Evolutionary conservation across 257 asterid species (phyloP).

Genomic region (Solanum chilense): DNA sequence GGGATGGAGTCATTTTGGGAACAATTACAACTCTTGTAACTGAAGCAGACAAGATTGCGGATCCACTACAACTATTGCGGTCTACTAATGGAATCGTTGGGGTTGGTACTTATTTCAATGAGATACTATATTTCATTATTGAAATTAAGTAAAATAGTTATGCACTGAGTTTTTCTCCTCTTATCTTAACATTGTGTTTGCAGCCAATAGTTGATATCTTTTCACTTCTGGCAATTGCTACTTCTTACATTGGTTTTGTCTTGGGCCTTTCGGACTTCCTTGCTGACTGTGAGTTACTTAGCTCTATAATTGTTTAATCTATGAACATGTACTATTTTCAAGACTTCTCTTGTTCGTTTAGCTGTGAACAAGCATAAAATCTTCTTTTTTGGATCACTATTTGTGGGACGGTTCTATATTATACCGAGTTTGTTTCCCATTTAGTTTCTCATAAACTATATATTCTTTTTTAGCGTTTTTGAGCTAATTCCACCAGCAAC

Average conservation of each 20-base stretch:
- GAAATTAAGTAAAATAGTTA: neutral
- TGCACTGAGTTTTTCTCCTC: neutral
- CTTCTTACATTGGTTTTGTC: constrained; percentile 77
- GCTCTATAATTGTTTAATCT: neutral
- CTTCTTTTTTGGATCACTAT: neutral
- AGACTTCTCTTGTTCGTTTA: neutral
- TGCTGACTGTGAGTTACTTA: constrained; percentile 59
- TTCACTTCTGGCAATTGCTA: constrained; percentile 74
- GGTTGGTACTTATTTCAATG: constrained; percentile 27
- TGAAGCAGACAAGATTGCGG: constrained; percentile 22
- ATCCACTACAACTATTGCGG: constrained; percentile 65
- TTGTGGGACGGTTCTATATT: neutral
- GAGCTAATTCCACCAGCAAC: neutral
- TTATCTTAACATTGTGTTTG: neutral
- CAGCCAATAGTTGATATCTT: constrained; percentile 87
- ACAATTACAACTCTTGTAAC: constrained; percentile 37
- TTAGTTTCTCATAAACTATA: neutral
- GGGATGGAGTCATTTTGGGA: constrained; percentile 94
- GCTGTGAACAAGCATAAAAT: neutral
- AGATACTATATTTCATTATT: neutral
- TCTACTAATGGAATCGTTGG: constrained; percentile 66
- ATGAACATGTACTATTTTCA: neutral
- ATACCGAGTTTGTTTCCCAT: neutral
- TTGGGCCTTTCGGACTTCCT: constrained; percentile 79
- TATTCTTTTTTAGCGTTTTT: neutral